These are phyloP conservation scores for Cladorrhinum sp. DNA, from an alignment of 2,329 filamentous ascomycete genomes.

Conservation along the genomic window DNA sequence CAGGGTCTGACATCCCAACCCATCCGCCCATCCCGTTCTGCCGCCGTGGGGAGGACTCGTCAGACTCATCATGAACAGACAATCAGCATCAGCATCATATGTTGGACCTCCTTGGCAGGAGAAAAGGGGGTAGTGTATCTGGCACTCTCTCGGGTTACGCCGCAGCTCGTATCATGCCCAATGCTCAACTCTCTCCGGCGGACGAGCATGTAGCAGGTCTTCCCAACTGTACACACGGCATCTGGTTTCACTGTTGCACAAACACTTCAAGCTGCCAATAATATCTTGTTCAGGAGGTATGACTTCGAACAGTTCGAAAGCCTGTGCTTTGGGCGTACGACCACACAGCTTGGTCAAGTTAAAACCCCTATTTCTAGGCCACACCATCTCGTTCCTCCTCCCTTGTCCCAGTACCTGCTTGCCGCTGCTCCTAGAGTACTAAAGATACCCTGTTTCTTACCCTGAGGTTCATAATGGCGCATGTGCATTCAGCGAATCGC, in stretches of 20 bases:
- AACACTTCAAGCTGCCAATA: neutral
- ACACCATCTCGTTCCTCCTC: too few relatives aligned
- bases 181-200: neutral
- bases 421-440: too few relatives aligned
- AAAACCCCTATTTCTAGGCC: neutral
- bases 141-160: constrained; percentile 18
- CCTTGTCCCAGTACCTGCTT: too few relatives aligned
- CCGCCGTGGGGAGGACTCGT: constrained; percentile 1
- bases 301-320: neutral
- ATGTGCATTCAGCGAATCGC: neutral
- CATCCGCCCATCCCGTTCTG: neutral
- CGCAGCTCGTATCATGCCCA: constrained; percentile 17
- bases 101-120: neutral
- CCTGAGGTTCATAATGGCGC: neutral
- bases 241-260: neutral
- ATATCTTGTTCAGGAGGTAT: neutral
- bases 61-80: neutral
- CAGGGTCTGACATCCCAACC: neutral
- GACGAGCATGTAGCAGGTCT: neutral
- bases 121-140: neutral
- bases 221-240: constrained; percentile 5
- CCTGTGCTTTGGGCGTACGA: neutral
- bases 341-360: neutral
- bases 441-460: neutral
- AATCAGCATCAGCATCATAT: neutral